Percentiles rank a stretch among this genome's conserved stretches.
Evolutionary conservation across 1,284 basidiomycete species (phyloP).

Genomic region (Omphalotus olearius): DNA sequence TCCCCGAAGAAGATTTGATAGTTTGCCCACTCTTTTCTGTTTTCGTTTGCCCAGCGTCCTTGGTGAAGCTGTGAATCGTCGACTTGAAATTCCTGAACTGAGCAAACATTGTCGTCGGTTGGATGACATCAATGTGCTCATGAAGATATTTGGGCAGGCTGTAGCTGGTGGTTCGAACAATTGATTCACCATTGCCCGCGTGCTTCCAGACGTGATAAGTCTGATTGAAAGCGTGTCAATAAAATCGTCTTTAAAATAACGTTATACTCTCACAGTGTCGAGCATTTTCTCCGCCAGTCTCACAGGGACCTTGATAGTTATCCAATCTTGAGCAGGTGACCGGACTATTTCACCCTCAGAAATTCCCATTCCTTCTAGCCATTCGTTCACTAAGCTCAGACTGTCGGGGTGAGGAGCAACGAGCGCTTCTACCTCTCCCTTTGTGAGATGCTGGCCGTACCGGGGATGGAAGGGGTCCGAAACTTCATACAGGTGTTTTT

Average conservation of each 20-base stretch:
- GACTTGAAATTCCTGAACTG: slow-evolving; percentile 44
- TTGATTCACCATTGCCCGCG: slow-evolving; percentile 28
- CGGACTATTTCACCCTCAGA: slow-evolving; percentile 24
- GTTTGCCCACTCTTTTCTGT: slow-evolving; percentile 29
- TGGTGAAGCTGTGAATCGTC: slow-evolving; percentile 29
- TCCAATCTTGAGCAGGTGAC: slow-evolving; percentile 39
- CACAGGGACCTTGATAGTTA: slow-evolving; percentile 41
- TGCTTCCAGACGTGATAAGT: slow-evolving; percentile 41
- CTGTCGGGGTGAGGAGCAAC: slow-evolving; percentile 41
- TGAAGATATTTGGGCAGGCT: slow-evolving; percentile 37
- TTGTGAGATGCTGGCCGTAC: slow-evolving; percentile 42
- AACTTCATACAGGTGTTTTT: slow-evolving; percentile 48
- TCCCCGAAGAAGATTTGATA: slow-evolving; percentile 5
- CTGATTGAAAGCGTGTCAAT: background rate
- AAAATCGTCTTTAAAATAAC: background rate
- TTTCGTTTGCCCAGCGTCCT: slow-evolving; percentile 11
- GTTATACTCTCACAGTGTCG: slow-evolving; percentile 28
- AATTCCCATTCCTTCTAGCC: slow-evolving; percentile 42
- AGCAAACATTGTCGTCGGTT: slow-evolving; percentile 72
- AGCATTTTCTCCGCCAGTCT: slow-evolving; percentile 42
- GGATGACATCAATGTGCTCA: slow-evolving; percentile 64
- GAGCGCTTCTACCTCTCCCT: slow-evolving; percentile 42
- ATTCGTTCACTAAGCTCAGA: slow-evolving; percentile 36
- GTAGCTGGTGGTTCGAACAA: slow-evolving; percentile 40
- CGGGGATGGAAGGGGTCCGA: slow-evolving; percentile 44